Percentiles rank a stretch among this genome's conserved stretches.
These are phyloP conservation scores for Fusarium albosuccineum DNA, from an alignment of 2,329 filamentous ascomycete genomes.

Conservation along the genomic window DNA sequence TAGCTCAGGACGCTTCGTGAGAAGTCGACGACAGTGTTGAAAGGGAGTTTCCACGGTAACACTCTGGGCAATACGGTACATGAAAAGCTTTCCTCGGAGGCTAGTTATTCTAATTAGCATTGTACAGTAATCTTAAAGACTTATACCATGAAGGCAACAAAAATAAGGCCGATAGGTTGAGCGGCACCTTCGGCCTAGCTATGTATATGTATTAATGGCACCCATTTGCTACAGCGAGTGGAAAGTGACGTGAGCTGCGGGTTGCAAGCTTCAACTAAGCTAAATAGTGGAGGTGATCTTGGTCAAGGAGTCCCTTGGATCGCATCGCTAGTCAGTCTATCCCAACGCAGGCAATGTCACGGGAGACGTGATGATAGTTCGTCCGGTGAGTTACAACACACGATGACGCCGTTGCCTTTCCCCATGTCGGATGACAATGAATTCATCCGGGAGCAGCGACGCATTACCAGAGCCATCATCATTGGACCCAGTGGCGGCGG, in stretches of 20 bases:
- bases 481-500: conserved; percentile 26
- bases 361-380: conserved; percentile 23
- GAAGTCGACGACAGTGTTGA: background rate
- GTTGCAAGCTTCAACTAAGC: conserved; percentile 22
- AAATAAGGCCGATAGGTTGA: too few relatives aligned
- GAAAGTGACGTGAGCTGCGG: conserved; percentile 33
- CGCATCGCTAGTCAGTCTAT: conserved; percentile 16
- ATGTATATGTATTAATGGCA: too few relatives aligned
- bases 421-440: conserved; percentile 14
- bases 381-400: conserved; percentile 26
- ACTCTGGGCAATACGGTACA: too few relatives aligned
- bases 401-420: conserved; percentile 34
- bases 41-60: background rate
- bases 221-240: background rate
- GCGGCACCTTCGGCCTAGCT: too few relatives aligned
- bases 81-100: too few relatives aligned
- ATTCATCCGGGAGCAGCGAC: background rate
- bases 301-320: conserved; percentile 37
- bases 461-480: conserved; percentile 23
- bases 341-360: conserved; percentile 27
- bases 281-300: conserved; percentile 35
- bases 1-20: too few relatives aligned
- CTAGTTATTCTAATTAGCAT: too few relatives aligned
- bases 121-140: too few relatives aligned
- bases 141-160: too few relatives aligned